A percentile compares a stretch with the other conserved stretches of the same genome.
phyloP scores from a whole-genome alignment of 1,139 yeast genomes.

The Geotrichum macrosporum region DNA sequence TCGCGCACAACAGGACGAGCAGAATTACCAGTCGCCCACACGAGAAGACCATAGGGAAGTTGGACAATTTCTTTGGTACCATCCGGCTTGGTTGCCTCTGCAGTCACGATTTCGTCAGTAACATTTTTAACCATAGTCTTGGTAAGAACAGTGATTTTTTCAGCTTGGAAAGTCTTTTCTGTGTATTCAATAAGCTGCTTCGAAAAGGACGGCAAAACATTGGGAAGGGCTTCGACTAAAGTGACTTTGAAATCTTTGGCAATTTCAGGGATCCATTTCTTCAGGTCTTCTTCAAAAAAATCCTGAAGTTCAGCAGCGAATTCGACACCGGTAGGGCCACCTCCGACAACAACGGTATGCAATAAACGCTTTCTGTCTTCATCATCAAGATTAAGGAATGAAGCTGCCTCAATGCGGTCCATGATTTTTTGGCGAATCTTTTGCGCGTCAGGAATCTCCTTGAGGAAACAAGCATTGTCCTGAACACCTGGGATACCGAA shows the following conservation, averaged over 20 bases:
- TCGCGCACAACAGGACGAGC: constrained; percentile 72
- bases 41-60: constrained; percentile 84
- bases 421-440: constrained; percentile 70
- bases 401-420: constrained; percentile 80
- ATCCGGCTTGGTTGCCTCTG: constrained; percentile 64
- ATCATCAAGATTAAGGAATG: constrained; percentile 66
- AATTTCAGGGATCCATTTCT: constrained; percentile 83
- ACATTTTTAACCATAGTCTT: constrained; percentile 89
- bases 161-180: constrained; percentile 71
- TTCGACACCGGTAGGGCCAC: constrained; percentile 97
- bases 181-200: constrained; percentile 80
- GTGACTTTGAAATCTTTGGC: constrained; percentile 77
- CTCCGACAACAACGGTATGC: constrained; percentile 85
- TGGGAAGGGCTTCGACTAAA: constrained; percentile 86
- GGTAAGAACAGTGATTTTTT: constrained; percentile 70
- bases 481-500: constrained; percentile 92
- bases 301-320: constrained; percentile 94
- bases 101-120: constrained; percentile 60
- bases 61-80: constrained; percentile 56
- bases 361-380: constrained; percentile 76
- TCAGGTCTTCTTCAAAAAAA: constrained; percentile 85
- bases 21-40: constrained; percentile 98
- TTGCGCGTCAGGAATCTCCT: constrained; percentile 80
- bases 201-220: constrained; percentile 82
- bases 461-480: constrained; percentile 73